Evolutionary conservation across 1,284 basidiomycete species (phyloP).

Genomic region (Rhodotorula sp.): DNA sequence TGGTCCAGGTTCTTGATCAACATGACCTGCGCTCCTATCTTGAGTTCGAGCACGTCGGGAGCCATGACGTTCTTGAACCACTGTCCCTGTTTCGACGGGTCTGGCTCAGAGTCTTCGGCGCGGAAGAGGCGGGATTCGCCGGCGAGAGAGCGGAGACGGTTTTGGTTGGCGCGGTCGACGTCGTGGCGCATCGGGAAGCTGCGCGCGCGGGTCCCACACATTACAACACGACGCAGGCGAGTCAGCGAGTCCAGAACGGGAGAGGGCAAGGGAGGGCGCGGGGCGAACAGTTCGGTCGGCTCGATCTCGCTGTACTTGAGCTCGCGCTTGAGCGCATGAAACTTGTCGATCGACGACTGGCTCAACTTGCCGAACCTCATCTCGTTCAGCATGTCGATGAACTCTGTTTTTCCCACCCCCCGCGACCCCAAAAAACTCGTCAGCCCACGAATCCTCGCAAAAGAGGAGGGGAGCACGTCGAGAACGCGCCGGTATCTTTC

Average conservation of each 20-base stretch:
- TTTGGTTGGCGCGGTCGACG: constrained; percentile 68
- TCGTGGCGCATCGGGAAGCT: constrained; percentile 82
- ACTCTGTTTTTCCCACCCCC: constrained; percentile 58
- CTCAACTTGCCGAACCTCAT: constrained; percentile 78
- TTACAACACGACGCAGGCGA: neutral
- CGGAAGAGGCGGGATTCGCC: constrained; percentile 31
- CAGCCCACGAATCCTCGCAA: neutral
- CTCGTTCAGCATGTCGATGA: constrained; percentile 85
- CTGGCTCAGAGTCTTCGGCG: constrained; percentile 35
- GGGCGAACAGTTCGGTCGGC: constrained; percentile 71
- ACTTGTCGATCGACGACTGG: constrained; percentile 59
- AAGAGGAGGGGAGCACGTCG: constrained; percentile 27
- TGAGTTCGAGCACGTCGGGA: constrained; percentile 59
- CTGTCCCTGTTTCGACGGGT: constrained; percentile 7
- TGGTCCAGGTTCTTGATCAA: constrained; percentile 76
- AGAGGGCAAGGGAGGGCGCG: neutral
- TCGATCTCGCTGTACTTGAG: constrained; percentile 65
- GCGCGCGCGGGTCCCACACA: too few relatives aligned
- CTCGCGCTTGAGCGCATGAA: constrained; percentile 63
- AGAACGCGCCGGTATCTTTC: constrained; percentile 53
- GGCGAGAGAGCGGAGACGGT: constrained; percentile 56
- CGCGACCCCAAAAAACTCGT: too few relatives aligned
- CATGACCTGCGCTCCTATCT: constrained; percentile 63
- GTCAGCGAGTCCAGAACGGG: neutral
- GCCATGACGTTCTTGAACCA: constrained; percentile 47